phyloP scores from a whole-genome alignment of 2,329 filamentous ascomycete species.

The Diaporthe sp. region DNA sequence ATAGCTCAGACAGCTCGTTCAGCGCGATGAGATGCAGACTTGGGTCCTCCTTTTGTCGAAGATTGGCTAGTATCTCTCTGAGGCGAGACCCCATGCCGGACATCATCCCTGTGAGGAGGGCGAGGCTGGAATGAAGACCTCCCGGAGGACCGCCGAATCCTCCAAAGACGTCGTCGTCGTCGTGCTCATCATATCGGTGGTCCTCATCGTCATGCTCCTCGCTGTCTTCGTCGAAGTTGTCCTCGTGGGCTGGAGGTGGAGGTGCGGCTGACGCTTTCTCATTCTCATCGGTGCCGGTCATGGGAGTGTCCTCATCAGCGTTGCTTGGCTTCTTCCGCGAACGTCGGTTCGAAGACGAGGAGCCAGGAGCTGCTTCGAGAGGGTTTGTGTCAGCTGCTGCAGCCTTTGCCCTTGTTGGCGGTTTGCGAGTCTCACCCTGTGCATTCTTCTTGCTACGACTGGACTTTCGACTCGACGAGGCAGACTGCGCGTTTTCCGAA shows the following conservation, averaged over 20 bases:
- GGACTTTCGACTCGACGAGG: conserved; percentile 79
- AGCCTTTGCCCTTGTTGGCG: neutral
- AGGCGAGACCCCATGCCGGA: conserved; percentile 85
- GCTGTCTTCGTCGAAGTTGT: conserved; percentile 58
- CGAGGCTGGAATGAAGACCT: conserved; percentile 83
- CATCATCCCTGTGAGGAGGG: conserved; percentile 93
- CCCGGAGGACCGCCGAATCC: conserved; percentile 78
- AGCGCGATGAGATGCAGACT: conserved; percentile 92
- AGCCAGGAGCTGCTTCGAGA: conserved; percentile 51
- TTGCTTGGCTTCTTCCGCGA: conserved; percentile 68
- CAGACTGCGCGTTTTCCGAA: conserved; percentile 70
- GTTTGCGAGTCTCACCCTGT: conserved; percentile 53
- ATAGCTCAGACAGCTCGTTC: conserved; percentile 91
- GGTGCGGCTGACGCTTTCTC: conserved; percentile 58
- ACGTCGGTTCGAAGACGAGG: conserved; percentile 58
- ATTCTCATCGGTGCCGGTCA: conserved; percentile 77
- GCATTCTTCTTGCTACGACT: conserved; percentile 76
- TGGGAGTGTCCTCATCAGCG: conserved; percentile 73
- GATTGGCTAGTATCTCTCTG: conserved; percentile 80
- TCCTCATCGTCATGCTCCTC: conserved; percentile 69
- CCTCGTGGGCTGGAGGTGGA: conserved; percentile 60
- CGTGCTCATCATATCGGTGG: conserved; percentile 64
- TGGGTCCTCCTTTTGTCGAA: conserved; percentile 87
- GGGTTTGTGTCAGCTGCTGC: conserved; percentile 42
- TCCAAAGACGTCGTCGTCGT: conserved; percentile 76